phyloP scores from a whole-genome alignment of 306 rosid genomes.

The Quercus variabilis region DNA sequence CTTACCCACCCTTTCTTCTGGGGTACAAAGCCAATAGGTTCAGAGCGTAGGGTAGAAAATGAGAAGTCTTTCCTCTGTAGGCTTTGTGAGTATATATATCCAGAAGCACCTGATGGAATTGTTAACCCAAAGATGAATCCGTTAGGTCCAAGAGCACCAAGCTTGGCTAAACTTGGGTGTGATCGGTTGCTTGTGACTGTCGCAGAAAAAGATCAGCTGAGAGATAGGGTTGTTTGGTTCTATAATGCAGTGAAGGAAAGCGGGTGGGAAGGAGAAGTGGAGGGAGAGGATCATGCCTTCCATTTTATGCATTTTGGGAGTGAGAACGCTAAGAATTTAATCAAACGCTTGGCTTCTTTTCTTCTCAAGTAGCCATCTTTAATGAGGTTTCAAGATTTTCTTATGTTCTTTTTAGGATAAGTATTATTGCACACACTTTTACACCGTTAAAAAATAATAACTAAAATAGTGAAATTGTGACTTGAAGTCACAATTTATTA shows the following conservation, averaged over 20 bases:
- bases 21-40: slow-evolving; percentile 34
- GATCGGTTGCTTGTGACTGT: slow-evolving; percentile 31
- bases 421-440: too few relatives aligned
- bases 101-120: slow-evolving; percentile 32
- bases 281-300: slow-evolving; percentile 44
- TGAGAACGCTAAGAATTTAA: slow-evolving; percentile 25
- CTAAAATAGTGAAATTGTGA: too few relatives aligned
- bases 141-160: slow-evolving; percentile 26
- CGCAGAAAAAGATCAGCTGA: slow-evolving; percentile 36
- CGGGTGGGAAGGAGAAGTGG: slow-evolving; percentile 43
- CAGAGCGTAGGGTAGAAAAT: slow-evolving; percentile 14
- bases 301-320: slow-evolving; percentile 32
- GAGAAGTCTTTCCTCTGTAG: slow-evolving; percentile 4
- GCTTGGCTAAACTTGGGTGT: slow-evolving; percentile 32
- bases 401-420: neutral
- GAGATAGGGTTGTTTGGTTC: slow-evolving; percentile 42
- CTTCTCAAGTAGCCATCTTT: slow-evolving; percentile 15
- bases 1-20: slow-evolving; percentile 36
- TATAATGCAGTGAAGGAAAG: slow-evolving; percentile 36
- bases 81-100: slow-evolving; percentile 35
- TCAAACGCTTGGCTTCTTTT: slow-evolving; percentile 38
- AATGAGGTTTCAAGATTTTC: neutral
- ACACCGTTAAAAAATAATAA: too few relatives aligned
- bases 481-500: too few relatives aligned
- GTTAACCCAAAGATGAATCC: slow-evolving; percentile 47